These are phyloP conservation scores for Clitopilus passeckerianus DNA, from an alignment of 768 basidiomycete genomes.

Conservation along the genomic window DNA sequence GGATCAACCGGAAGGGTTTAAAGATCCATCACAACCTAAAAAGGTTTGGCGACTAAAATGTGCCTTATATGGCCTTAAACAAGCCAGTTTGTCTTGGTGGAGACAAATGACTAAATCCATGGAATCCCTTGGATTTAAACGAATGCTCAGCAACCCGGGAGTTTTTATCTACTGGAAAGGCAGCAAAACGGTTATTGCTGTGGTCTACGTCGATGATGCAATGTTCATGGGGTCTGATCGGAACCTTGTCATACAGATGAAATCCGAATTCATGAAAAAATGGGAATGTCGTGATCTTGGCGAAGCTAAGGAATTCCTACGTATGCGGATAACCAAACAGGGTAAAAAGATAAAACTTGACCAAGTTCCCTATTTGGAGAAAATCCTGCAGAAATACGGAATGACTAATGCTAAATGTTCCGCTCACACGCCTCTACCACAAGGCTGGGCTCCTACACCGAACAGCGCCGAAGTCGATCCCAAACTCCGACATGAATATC, in stretches of 20 bases:
- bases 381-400: background rate
- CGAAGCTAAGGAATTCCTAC: constrained; percentile 10
- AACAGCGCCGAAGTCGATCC: background rate
- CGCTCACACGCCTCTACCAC: constrained; percentile 1
- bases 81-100: constrained; percentile 10
- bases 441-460: background rate
- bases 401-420: constrained; percentile 6
- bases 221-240: constrained; percentile 5
- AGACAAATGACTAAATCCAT: constrained; percentile 4
- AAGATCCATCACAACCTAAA: background rate
- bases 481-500: constrained; percentile 3
- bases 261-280: constrained; percentile 11
- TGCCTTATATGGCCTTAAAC: constrained; percentile 13
- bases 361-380: constrained; percentile 9
- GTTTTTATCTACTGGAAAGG: constrained; percentile 8
- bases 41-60: constrained; percentile 6
- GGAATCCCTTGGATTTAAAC: constrained; percentile 7
- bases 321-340: constrained; percentile 8
- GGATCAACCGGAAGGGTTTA: constrained; percentile 10
- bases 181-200: constrained; percentile 3
- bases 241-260: constrained; percentile 5
- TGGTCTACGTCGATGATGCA: constrained; percentile 10
- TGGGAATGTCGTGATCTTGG: constrained; percentile 19
- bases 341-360: constrained; percentile 9
- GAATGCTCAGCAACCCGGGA: background rate